Evolutionary conservation across 352 stramenopile species (phyloP).

Genomic region (Phytopythium oedochilum): DNA sequence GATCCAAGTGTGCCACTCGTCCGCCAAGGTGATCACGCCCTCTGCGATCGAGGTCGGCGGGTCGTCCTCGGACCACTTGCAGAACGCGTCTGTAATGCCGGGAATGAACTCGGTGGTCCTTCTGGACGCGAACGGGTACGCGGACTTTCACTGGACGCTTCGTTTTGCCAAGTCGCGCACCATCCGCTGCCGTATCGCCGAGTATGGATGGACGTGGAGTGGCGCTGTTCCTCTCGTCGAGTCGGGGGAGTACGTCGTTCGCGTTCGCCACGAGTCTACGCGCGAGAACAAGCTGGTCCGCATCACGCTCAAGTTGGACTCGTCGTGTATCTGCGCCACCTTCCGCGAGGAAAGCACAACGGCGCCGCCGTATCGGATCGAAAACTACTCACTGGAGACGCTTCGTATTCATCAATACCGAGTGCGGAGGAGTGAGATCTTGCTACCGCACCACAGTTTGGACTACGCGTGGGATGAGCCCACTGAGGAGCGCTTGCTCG

Average conservation of each 20-base stretch:
- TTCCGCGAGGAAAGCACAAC: conserved; percentile 75
- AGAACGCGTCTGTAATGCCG: conserved; percentile 48
- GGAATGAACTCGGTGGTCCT: conserved; percentile 64
- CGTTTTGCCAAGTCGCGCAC: conserved; percentile 64
- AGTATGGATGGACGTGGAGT: conserved; percentile 82
- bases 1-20: conserved; percentile 80
- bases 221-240: conserved; percentile 70
- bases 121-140: conserved; percentile 65
- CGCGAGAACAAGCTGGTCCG: conserved; percentile 74
- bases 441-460: conserved; percentile 81
- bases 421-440: conserved; percentile 78
- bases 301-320: conserved; percentile 74
- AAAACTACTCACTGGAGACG: conserved; percentile 88
- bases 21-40: conserved; percentile 46
- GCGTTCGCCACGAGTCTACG: conserved; percentile 80
- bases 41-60: conserved; percentile 36
- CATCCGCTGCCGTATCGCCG: conserved; percentile 70
- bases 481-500: conserved; percentile 67
- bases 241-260: conserved; percentile 76
- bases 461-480: conserved; percentile 89
- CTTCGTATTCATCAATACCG: conserved; percentile 80
- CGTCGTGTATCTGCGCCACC: conserved; percentile 75
- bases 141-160: conserved; percentile 84
- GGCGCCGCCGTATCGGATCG: conserved; percentile 78
- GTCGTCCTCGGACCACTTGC: conserved; percentile 15